Evolutionary conservation across 495 filamentous ascomycete genomes (phyloP).

Genomic region (Podospora tetraspora): DNA sequence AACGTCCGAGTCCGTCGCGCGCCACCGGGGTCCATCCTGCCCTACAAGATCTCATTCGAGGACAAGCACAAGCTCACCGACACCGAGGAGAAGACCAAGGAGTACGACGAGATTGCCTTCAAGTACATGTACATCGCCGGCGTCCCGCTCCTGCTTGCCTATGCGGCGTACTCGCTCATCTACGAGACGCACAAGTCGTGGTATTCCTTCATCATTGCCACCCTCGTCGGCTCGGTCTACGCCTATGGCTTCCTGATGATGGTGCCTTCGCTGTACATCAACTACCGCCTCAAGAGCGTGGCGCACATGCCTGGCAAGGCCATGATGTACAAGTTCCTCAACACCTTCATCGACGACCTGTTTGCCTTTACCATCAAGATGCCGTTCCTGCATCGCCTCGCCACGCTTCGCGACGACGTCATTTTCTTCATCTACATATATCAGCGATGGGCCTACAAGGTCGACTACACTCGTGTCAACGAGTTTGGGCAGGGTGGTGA

Average conservation of each 20-base stretch:
- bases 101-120: constrained; percentile 97
- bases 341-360: constrained; percentile 62
- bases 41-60: constrained; percentile 82
- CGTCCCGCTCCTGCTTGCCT: constrained; percentile 82
- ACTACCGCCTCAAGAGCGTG: constrained; percentile 93
- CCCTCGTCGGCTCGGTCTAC: constrained; percentile 92
- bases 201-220: constrained; percentile 89
- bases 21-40: constrained; percentile 61
- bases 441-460: constrained; percentile 86
- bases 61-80: constrained; percentile 95
- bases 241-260: constrained; percentile 99
- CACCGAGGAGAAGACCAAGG: constrained; percentile 94
- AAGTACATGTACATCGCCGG: constrained; percentile 89
- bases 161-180: constrained; percentile 81
- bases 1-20: constrained; percentile 76
- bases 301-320: constrained; percentile 95
- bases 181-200: constrained; percentile 97
- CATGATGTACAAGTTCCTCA: constrained; percentile 96
- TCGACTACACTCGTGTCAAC: constrained; percentile 89
- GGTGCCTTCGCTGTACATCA: constrained; percentile 96
- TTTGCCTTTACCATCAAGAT: constrained; percentile 99
- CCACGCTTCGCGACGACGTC: constrained; percentile 88
- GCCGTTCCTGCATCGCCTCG: constrained; percentile 91
- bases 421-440: constrained; percentile 99
- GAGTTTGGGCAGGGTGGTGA: constrained; percentile 97